A percentile compares a stretch with the other conserved stretches of the same genome.
Evolutionary conservation across 1,284 basidiomycete species (phyloP).

Genomic region (Xerocomus tenax): DNA sequence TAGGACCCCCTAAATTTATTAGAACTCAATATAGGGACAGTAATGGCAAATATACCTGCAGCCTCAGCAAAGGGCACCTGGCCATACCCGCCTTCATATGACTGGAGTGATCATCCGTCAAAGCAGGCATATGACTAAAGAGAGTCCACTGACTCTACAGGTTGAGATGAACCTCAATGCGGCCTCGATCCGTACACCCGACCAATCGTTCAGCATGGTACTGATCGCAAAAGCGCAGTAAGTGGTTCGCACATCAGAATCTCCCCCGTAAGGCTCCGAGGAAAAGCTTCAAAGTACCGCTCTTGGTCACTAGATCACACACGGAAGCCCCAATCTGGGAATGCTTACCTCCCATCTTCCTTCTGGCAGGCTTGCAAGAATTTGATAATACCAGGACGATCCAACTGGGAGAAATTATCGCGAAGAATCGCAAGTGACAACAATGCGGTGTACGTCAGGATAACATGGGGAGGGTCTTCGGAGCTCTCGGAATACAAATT

Average conservation of each 20-base stretch:
- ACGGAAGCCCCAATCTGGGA: constrained; percentile 2
- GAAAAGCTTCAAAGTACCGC: constrained; percentile 52
- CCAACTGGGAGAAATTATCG: constrained; percentile 66
- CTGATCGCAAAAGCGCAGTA: constrained; percentile 86
- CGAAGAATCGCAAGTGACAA: constrained; percentile 72
- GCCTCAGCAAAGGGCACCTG: constrained; percentile 77
- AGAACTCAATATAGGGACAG: neutral
- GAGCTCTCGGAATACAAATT: constrained; percentile 34
- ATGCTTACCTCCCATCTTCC: constrained; percentile 67
- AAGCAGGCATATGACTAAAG: neutral
- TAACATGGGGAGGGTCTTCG: constrained; percentile 71
- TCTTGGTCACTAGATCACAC: neutral
- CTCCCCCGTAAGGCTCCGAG: constrained; percentile 55
- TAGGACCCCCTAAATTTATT: constrained; percentile 69
- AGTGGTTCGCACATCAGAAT: constrained; percentile 72
- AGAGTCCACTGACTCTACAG: constrained; percentile 50
- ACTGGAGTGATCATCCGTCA: constrained; percentile 39
- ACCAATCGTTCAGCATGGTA: constrained; percentile 71
- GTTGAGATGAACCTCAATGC: constrained; percentile 57
- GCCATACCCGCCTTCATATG: constrained; percentile 89
- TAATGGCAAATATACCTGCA: constrained; percentile 49
- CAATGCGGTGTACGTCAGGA: constrained; percentile 86
- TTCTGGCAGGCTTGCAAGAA: constrained; percentile 69
- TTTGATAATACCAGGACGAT: constrained; percentile 51
- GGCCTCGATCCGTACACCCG: constrained; percentile 52